Evolutionary conservation across 768 basidiomycete species (phyloP).

Genomic region (Termitomyces sp.): DNA sequence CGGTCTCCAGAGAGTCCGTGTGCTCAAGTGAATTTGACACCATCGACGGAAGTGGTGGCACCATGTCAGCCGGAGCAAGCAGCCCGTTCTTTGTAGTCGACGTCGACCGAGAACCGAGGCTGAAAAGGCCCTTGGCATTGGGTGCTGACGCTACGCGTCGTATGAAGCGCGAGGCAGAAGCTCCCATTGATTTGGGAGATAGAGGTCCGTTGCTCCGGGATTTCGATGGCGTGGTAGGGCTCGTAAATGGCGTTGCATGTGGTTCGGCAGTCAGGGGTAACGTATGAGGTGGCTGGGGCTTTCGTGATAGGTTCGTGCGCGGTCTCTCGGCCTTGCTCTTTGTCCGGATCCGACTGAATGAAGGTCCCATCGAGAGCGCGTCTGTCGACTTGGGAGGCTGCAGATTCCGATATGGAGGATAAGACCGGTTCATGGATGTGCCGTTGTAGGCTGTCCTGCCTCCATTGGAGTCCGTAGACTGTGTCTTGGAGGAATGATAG

Average conservation of each 20-base stretch:
- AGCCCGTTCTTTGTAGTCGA: constrained; percentile 72
- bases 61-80: constrained; percentile 59
- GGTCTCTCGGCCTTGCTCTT: constrained; percentile 47
- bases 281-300: constrained; percentile 20
- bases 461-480: constrained; percentile 65
- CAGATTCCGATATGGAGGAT: constrained; percentile 22
- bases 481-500: constrained; percentile 72
- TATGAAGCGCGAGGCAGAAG: constrained; percentile 82
- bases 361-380: constrained; percentile 29
- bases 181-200: constrained; percentile 63
- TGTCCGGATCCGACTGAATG: constrained; percentile 23
- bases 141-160: constrained; percentile 95
- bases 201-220: constrained; percentile 48
- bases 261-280: constrained; percentile 39
- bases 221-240: constrained; percentile 34
- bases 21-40: constrained; percentile 47
- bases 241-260: constrained; percentile 39
- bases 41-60: constrained; percentile 50
- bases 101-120: constrained; percentile 47
- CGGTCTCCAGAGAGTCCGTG: constrained; percentile 68
- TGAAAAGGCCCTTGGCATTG: constrained; percentile 89
- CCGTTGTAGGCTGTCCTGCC: constrained; percentile 22
- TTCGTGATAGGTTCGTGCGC: constrained; percentile 19
- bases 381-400: constrained; percentile 31
- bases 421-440: constrained; percentile 21